Evolutionary conservation across 2,329 filamentous ascomycete species (phyloP).

Genomic region (Trichoderma breve): DNA sequence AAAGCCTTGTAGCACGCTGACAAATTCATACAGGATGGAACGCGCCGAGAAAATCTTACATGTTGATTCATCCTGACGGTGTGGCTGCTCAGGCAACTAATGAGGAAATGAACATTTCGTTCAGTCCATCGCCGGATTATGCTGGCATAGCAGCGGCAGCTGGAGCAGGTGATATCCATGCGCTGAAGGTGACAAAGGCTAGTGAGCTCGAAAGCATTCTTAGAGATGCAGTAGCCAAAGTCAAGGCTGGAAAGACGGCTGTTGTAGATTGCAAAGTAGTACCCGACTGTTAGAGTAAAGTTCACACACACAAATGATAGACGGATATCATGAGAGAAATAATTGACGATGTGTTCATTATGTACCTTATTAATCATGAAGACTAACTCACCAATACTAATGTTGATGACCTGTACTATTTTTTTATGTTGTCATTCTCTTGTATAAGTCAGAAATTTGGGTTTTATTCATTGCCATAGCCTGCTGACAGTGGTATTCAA

Average conservation of each 20-base stretch:
- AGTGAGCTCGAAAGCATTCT: background rate
- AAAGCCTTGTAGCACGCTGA: too few species aligned
- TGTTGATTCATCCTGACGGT: background rate
- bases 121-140: background rate
- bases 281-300: background rate
- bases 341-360: background rate
- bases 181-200: background rate
- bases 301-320: too few species aligned
- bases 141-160: background rate
- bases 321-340: too few species aligned
- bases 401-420: background rate
- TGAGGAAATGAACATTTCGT: background rate
- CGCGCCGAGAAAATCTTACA: background rate
- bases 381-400: background rate
- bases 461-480: background rate
- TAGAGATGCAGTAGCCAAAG: background rate
- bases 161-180: background rate
- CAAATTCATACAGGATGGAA: background rate
- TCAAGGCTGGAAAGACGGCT: background rate
- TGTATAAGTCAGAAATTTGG: background rate
- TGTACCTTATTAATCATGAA: background rate
- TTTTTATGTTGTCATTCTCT: background rate
- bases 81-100: background rate
- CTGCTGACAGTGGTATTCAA: background rate
- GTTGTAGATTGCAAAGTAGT: background rate